Evolutionary conservation across 768 basidiomycete species (phyloP).

Genomic region (Glaciozyma martinii): DNA sequence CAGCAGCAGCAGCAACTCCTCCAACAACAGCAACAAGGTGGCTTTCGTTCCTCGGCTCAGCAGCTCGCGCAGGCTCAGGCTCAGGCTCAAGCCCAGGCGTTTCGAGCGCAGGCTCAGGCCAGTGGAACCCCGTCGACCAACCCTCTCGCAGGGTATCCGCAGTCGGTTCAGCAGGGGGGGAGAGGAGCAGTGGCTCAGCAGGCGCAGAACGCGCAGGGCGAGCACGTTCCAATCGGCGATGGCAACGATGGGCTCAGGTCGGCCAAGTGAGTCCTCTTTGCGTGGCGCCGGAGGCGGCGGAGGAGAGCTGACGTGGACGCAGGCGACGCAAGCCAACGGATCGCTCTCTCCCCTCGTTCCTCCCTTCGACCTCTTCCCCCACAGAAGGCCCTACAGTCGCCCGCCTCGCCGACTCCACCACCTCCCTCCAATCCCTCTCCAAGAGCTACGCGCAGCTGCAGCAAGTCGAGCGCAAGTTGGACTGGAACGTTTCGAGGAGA

Average conservation of each 20-base stretch:
- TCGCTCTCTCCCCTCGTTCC: conserved; percentile 17
- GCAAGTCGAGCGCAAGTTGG: conserved; percentile 21
- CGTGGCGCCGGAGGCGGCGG: not conserved
- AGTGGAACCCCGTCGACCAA: too few species aligned
- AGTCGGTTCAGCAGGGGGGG: too few species aligned
- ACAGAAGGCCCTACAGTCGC: not conserved
- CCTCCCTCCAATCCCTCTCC: conserved; percentile 8
- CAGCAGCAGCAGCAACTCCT: not conserved
- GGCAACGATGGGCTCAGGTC: not conserved
- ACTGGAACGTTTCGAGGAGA: conserved; percentile 25
- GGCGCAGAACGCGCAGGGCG: too few species aligned
- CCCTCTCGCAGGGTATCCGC: too few species aligned
- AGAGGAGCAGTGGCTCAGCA: too few species aligned
- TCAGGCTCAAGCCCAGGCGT: not conserved
- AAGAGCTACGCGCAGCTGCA: conserved; percentile 10
- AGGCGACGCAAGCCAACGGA: conserved; percentile 27
- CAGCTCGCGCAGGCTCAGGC: not conserved
- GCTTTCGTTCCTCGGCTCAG: not conserved
- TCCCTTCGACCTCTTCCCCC: not conserved
- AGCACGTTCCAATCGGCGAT: too few species aligned
- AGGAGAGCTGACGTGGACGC: not conserved
- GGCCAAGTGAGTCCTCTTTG: not conserved
- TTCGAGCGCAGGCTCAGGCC: not conserved
- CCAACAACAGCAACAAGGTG: not conserved
- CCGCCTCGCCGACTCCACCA: conserved; percentile 12